phyloP scores from a whole-genome alignment of 2,329 filamentous ascomycete species.

The Alternaria postmessia region DNA sequence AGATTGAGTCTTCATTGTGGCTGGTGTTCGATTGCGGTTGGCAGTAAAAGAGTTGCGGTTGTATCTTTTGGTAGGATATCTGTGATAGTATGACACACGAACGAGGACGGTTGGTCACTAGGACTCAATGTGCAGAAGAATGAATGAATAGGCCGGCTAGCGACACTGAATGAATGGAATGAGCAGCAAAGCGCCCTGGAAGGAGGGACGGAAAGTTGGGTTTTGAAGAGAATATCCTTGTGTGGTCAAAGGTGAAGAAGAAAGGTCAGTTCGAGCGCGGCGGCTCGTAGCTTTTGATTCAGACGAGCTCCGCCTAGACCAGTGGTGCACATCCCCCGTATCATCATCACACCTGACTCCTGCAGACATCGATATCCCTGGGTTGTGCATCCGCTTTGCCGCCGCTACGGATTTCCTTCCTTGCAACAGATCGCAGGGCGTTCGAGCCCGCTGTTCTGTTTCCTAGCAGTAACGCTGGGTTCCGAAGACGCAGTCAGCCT shows the following conservation, averaged over 20 bases:
- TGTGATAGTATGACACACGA: slow-evolving; percentile 35
- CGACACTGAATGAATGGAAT: slow-evolving; percentile 46
- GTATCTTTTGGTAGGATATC: slow-evolving; percentile 6
- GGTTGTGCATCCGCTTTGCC: slow-evolving; percentile 23
- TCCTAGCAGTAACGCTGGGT: slow-evolving; percentile 25
- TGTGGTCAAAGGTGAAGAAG: slow-evolving; percentile 29
- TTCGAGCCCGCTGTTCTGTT: slow-evolving; percentile 27
- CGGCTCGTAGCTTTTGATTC: slow-evolving; percentile 33
- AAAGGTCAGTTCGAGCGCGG: slow-evolving; percentile 9
- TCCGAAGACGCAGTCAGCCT: slow-evolving; percentile 34
- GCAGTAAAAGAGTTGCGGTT: slow-evolving; percentile 5
- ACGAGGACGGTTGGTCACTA: slow-evolving; percentile 39
- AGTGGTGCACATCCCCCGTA: slow-evolving; percentile 6
- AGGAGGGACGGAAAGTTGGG: slow-evolving; percentile 45
- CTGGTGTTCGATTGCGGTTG: slow-evolving; percentile 5
- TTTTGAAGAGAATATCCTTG: slow-evolving; percentile 31
- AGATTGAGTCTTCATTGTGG: slow-evolving; percentile 47
- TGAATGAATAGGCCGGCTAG: slow-evolving; percentile 48
- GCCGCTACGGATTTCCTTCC: slow-evolving; percentile 32
- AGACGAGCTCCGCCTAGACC: slow-evolving; percentile 13
- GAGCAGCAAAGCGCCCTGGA: slow-evolving; percentile 36
- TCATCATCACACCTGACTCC: slow-evolving; percentile 10
- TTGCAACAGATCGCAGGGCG: slow-evolving; percentile 33
- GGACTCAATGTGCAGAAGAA: slow-evolving; percentile 33
- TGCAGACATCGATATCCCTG: slow-evolving; percentile 23